Evolutionary conservation across 1,139 yeast genomes (phyloP).

Genomic region (Yamadazyma pseudoaaseri): DNA sequence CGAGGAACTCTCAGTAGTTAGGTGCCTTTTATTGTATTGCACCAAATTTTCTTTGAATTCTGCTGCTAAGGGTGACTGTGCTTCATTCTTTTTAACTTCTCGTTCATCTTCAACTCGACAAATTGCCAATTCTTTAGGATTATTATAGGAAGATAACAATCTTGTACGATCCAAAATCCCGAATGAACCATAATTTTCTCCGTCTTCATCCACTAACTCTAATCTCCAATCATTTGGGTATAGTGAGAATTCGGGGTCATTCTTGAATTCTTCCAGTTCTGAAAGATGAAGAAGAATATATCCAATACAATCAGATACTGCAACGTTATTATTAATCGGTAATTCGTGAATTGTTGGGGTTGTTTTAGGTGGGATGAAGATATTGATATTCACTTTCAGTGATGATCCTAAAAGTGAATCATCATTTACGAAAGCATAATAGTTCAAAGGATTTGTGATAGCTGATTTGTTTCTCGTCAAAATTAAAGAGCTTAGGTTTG

Average conservation of each 20-base stretch:
- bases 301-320: slow-evolving; percentile 66
- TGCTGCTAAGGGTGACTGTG: slow-evolving; percentile 54
- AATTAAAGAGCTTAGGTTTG: slow-evolving; percentile 43
- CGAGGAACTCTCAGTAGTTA: not conserved
- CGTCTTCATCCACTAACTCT: slow-evolving; percentile 77
- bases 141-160: slow-evolving; percentile 53
- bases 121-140: slow-evolving; percentile 64
- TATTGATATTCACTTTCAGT: slow-evolving; percentile 26
- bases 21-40: slow-evolving; percentile 11
- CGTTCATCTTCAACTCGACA: slow-evolving; percentile 40
- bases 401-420: slow-evolving; percentile 25
- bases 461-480: slow-evolving; percentile 33
- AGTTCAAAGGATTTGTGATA: slow-evolving; percentile 50
- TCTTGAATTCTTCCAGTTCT: slow-evolving; percentile 8
- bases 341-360: slow-evolving; percentile 31
- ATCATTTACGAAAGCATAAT: slow-evolving; percentile 46
- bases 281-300: slow-evolving; percentile 42
- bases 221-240: slow-evolving; percentile 67
- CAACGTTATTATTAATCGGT: slow-evolving; percentile 43
- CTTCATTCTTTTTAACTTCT: slow-evolving; percentile 35
- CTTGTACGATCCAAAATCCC: slow-evolving; percentile 64
- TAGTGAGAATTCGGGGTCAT: slow-evolving; percentile 19
- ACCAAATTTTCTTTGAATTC: slow-evolving; percentile 32
- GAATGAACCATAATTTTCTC: slow-evolving; percentile 74
- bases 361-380: slow-evolving; percentile 39